Conservation (phyloP, 1,284 basidiomycete genomes). For the Leccinum solheimii region DNA sequence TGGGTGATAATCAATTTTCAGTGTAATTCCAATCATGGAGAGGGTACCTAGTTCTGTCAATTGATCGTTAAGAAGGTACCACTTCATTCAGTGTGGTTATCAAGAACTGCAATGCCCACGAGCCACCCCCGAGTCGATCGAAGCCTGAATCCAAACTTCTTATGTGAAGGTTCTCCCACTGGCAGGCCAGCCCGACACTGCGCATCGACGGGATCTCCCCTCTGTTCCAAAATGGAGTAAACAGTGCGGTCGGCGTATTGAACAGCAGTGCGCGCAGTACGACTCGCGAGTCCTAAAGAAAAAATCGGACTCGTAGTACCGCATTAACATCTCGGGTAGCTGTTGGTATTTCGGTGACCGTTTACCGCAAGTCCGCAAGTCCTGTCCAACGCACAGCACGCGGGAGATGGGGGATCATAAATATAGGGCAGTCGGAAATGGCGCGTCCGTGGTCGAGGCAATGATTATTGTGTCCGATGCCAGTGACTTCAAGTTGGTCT, state of each 20-base stretch:
- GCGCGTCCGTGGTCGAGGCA: not conserved
- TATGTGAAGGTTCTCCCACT: not conserved
- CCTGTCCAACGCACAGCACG: not conserved
- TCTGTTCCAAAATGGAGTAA: not conserved
- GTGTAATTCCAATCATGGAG: not conserved
- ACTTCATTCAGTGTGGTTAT: not conserved
- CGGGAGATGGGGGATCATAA: not conserved
- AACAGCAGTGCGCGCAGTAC: not conserved
- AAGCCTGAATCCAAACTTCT: not conserved
- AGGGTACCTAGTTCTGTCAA: not conserved
- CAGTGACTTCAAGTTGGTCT: not conserved
- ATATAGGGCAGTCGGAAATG: not conserved
- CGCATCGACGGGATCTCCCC: not conserved
- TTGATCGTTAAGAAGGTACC: not conserved
- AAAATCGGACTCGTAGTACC: not conserved
- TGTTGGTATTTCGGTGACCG: not conserved
- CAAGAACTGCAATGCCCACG: too few relatives aligned
- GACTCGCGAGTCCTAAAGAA: not conserved
- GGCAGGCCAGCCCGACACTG: not conserved
- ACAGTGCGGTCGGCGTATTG: not conserved
- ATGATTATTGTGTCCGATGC: not conserved
- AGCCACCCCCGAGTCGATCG: not conserved
- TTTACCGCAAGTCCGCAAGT: not conserved
- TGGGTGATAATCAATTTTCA: not conserved
- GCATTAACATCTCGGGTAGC: not conserved